Percentiles rank a stretch among this genome's conserved stretches.
These are phyloP conservation scores for Dendrothele bispora DNA, from an alignment of 768 basidiomycete species.

Conservation along the genomic window DNA sequence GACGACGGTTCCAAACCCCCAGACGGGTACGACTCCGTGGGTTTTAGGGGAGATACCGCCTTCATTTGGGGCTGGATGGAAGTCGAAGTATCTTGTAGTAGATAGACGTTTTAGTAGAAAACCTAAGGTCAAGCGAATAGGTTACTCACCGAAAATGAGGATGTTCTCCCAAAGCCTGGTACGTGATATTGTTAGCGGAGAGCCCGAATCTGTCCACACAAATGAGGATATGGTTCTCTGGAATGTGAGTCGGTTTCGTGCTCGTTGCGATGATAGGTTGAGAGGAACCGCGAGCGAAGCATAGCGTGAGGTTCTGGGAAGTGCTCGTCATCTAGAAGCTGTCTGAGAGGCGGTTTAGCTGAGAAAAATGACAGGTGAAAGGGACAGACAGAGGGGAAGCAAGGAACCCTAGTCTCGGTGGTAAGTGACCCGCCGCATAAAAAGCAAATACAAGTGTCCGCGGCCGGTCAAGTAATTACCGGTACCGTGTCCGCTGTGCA, in stretches of 20 bases:
- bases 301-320: background rate
- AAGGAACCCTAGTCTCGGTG: too few relatives aligned
- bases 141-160: slow-evolving; percentile 45
- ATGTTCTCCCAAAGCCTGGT: slow-evolving; percentile 55
- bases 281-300: background rate
- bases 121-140: too few relatives aligned
- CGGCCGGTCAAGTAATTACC: too few relatives aligned
- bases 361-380: too few relatives aligned
- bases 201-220: slow-evolving; percentile 69
- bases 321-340: too few relatives aligned
- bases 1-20: slow-evolving; percentile 67
- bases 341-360: too few relatives aligned
- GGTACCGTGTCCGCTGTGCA: too few relatives aligned
- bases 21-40: slow-evolving; percentile 68
- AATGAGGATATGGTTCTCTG: slow-evolving; percentile 50
- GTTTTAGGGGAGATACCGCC: slow-evolving; percentile 40
- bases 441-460: too few relatives aligned
- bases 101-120: background rate
- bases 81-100: slow-evolving; percentile 62
- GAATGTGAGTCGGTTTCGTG: slow-evolving; percentile 21
- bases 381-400: too few relatives aligned
- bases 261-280: slow-evolving; percentile 25
- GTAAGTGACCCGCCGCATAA: too few relatives aligned
- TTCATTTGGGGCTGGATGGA: slow-evolving; percentile 47
- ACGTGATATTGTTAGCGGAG: slow-evolving; percentile 71